phyloP scores from a whole-genome alignment of 2,329 filamentous ascomycete species.

The Colletotrichum ledebouriae region DNA sequence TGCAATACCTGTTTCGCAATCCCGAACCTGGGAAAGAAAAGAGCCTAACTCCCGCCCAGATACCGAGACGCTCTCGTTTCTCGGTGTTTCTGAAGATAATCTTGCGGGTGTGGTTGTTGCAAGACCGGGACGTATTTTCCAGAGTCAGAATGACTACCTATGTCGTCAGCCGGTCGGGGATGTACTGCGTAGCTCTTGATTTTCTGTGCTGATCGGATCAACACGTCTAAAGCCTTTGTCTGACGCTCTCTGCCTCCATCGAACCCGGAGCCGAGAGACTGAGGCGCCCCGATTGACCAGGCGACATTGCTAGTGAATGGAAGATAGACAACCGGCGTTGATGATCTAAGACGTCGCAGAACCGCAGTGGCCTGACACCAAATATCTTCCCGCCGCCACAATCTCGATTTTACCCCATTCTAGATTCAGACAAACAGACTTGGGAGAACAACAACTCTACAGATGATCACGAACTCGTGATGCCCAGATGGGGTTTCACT shows the following conservation, averaged over 20 bases:
- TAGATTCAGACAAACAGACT: background rate
- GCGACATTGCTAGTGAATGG: too few relatives aligned
- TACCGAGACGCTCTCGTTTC: conserved; percentile 12
- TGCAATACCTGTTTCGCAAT: conserved; percentile 16
- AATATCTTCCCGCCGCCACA: conserved; percentile 16
- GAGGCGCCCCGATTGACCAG: conserved; percentile 3
- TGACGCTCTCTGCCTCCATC: too few relatives aligned
- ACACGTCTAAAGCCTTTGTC: too few relatives aligned
- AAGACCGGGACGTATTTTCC: background rate
- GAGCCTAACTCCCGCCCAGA: conserved; percentile 2
- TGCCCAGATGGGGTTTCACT: background rate
- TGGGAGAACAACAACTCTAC: background rate
- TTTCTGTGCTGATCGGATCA: too few relatives aligned
- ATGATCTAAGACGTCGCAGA: background rate
- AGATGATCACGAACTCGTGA: conserved; percentile 2
- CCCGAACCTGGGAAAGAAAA: background rate
- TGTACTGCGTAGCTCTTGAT: too few relatives aligned
- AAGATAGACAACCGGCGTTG: background rate
- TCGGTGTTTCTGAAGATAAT: background rate
- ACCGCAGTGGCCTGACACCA: background rate
- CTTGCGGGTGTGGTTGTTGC: background rate
- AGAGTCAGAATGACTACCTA: background rate
- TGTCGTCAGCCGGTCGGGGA: background rate
- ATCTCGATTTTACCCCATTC: conserved; percentile 22
- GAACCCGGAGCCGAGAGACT: background rate